Base-by-base conservation (phyloP, 108 stramenopile genomes). In the Skeletonema costatum region DNA sequence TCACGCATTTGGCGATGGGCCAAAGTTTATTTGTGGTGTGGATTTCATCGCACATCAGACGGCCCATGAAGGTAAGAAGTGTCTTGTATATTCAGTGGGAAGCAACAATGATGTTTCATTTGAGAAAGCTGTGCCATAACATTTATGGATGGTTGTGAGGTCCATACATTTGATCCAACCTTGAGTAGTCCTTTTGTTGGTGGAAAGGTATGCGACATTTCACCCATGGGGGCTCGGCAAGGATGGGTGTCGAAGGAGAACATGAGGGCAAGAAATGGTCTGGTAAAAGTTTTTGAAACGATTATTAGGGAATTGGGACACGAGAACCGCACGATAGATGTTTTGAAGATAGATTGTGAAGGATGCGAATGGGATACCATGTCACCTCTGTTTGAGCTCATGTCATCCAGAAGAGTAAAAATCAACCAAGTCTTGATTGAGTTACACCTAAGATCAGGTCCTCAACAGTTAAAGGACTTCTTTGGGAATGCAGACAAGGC, bases 151-250 rank as follows among this genome's bases (percentile, higher is more conserved):
- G 77, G 72, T 13, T 78, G 77, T 41, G 77, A 82, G 59, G 67
- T 63, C 46, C 81, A 82, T 21, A 82, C 81, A 2, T 82, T 82
- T 25, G 76, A 82, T 64, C 81, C 81, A 2, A 82, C 76, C 5
- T 32, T 77, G 35, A 36, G 63, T 0, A 44, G 17, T 2, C 30
- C 48, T 21, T 76, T 82, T 56, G 62, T 82, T 41, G 74, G 76
- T 6, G 64, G 35, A 1, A 36, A 73, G 14, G 14, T 66, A 66
- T 61, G 58, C 76, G 9, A 68, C 64, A 25, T 82, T 82, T 44
- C 81, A 82, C 66, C 66, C 53, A 5, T 73, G 71, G 77, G 81
- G 81, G 42, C 38, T 82, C 12, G 81, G 81, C 11, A 36, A 42
- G 12, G 76, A 72, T 53, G 74, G 74, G 60, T 59, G 53, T 60